Base-by-base conservation (phyloP, 1,284 basidiomycete species). In the Inonotus obliquus region DNA sequence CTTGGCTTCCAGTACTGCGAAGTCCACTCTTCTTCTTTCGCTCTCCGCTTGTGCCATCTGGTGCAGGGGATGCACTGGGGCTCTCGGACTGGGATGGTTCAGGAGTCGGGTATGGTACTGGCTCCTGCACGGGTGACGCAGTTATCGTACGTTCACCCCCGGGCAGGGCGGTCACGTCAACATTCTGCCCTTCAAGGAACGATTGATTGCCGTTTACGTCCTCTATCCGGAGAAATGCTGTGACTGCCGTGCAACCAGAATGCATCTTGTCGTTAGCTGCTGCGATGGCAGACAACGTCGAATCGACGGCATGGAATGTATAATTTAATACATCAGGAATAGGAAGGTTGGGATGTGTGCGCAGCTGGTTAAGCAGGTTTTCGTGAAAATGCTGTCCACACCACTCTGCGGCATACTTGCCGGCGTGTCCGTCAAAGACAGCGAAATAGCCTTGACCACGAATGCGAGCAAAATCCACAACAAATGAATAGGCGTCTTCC, bases 351-450 rank as follows among this genome's bases (percentile, higher is more conserved):
- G 83, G 78, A 48, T 81, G 75, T 38, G 74, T 72, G 66, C 74
- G 79, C 35, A 91, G 73, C 44, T 80, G 75, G 29, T 79, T 70
- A 7, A 87, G 76, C 29, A 90, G 76, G 66, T 79, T 80, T 78
- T 95, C 85, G 72, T 98, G 95, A 75, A 99, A 98, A 75, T 99
- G 89, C 68, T 86, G 82, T 25, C 96, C 96, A 75, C 97, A 99
- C 96, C 96, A 99, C 73, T 99, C 97, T 21, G 97, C 97, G 21
- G 96, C 94, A 70, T 98, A 93, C 72, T 98, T 98, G 21, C 97
- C 97, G 0, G 97, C 97, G 72, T 99, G 97, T 2, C 97, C 97
- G 69, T 99, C 97, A 70, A 99, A 99, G 49, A 99, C 87, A 11
- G 95, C 95, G 72, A 97, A 98, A 79, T 97, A 98, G 7, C 94